Evolutionary conservation across 805 yeast genomes (phyloP).

Genomic region (Sporopachydermia lactativora): DNA sequence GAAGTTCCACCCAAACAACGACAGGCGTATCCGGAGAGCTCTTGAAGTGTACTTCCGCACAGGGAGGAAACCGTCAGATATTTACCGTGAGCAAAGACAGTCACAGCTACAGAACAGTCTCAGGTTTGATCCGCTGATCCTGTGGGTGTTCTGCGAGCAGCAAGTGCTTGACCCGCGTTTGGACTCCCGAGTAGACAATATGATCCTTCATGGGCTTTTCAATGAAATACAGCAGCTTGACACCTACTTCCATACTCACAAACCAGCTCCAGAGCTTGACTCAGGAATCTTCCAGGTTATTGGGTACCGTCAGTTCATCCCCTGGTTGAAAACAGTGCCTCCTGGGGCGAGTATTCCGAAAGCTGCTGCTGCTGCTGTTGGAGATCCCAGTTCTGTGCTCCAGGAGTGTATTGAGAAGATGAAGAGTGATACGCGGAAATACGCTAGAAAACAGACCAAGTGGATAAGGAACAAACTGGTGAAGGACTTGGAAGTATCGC

Average conservation of each 20-base stretch:
- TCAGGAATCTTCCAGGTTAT: conserved; percentile 89
- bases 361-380: background rate
- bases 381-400: background rate
- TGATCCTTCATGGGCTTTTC: conserved; percentile 59
- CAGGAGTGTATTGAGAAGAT: conserved; percentile 47
- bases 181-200: conserved; percentile 69
- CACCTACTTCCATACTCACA: conserved; percentile 18
- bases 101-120: conserved; percentile 32
- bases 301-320: conserved; percentile 82
- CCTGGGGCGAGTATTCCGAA: background rate
- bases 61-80: conserved; percentile 52
- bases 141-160: conserved; percentile 73
- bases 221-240: conserved; percentile 55
- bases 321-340: conserved; percentile 35
- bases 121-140: conserved; percentile 46
- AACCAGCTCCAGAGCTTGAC: conserved; percentile 35
- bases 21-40: conserved; percentile 63
- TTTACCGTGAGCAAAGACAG: conserved; percentile 47
- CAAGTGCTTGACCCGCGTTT: conserved; percentile 44
- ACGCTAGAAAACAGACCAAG: conserved; percentile 78
- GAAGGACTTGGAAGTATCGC: conserved; percentile 40
- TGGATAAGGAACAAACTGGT: conserved; percentile 73
- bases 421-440: conserved; percentile 75
- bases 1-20: conserved; percentile 88
- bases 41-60: conserved; percentile 64